Base-by-base conservation (phyloP, 352 stramenopile species). In the Pythium biforme region DNA sequence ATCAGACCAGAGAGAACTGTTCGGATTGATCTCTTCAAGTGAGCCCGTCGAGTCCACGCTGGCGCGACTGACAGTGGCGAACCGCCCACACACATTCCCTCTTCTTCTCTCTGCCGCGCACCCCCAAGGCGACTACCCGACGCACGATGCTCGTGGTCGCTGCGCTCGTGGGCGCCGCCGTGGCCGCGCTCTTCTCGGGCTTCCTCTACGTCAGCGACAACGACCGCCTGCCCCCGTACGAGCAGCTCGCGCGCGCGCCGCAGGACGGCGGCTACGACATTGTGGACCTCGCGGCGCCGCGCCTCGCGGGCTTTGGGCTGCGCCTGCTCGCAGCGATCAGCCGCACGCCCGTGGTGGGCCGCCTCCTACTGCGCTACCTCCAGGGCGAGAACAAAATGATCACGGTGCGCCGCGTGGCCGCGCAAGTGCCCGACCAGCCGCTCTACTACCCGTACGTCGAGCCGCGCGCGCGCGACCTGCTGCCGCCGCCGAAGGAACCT, bases 391-490 rank as follows among this genome's bases (percentile, higher is more conserved):
- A 90, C 64, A 75, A 86, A 14, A 81, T 90, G 62, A 25, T 87
- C 45, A 68, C 80, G 47, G 74, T 89, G 29, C 80, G 79, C 10
- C 55, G 63, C 22, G 66, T 88, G 27, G 84, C 84, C 9, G 76
- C 84, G 3, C 78, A 68, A n/a, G 71, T 93, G 22, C 67, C 76
- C 7, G 70, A 95, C 50, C 57, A 85, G 55, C 90, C 90, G 10
- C 54, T 96, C 33, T 96, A 95, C 64, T 94, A 94, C 65, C 88
- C 89, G 34, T 88, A 81, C 48, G 50, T 89, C 47, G 69, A 81
- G 14, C 76, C 80, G 3, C 52, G 20, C 29, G 41, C 33, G 22
- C 22, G 14, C 17, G 37, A 49, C 17, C 41, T 22, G 5, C 29
- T 46, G 31, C 3, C 62, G 12, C 34, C 70, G 15, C 26, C 51